A percentile compares a stretch with the other conserved stretches of the same genome.
phyloP scores from a whole-genome alignment of 805 yeast species.

The Cephaloascus fragrans region DNA sequence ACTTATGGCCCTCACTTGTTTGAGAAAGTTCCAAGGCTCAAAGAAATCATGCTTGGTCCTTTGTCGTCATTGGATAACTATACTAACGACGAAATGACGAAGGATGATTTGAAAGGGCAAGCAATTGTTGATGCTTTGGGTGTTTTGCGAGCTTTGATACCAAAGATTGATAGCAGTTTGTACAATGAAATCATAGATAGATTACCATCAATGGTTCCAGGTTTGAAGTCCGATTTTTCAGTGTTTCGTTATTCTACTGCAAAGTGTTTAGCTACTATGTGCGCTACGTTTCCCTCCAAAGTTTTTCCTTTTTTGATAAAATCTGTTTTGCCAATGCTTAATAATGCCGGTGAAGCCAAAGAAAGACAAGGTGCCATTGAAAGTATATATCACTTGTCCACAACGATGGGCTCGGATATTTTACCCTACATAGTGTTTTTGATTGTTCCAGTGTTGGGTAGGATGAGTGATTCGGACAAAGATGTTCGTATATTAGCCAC shows the following conservation, averaged over 20 bases:
- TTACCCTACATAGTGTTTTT: conserved; percentile 91
- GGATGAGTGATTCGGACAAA: conserved; percentile 92
- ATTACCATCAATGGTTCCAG: conserved; percentile 35
- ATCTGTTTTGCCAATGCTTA: conserved; percentile 67
- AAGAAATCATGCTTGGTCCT: conserved; percentile 57
- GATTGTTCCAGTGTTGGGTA: conserved; percentile 91
- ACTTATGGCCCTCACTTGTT: conserved; percentile 49
- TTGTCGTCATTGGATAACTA: conserved; percentile 27
- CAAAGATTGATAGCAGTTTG: conserved; percentile 42
- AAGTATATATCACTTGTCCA: conserved; percentile 75
- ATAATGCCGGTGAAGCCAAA: conserved; percentile 57
- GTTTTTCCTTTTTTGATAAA: conserved; percentile 78
- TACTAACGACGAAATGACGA: conserved; percentile 17
- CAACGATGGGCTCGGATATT: conserved; percentile 78
- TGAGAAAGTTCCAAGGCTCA: conserved; percentile 54
- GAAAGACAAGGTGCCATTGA: conserved; percentile 94
- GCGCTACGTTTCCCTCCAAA: conserved; percentile 55
- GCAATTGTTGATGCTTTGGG: conserved; percentile 80
- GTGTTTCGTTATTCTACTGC: conserved; percentile 88
- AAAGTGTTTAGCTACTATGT: conserved; percentile 74
- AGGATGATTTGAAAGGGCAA: conserved; percentile 55
- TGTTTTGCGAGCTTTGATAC: conserved; percentile 63
- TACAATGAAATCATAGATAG: conserved; percentile 36
- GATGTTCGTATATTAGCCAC: conserved; percentile 90
- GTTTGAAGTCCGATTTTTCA: conserved; percentile 56